These are phyloP conservation scores for Sclerotiophoma versabilis DNA, from an alignment of 2,329 filamentous ascomycete species.

Conservation along the genomic window DNA sequence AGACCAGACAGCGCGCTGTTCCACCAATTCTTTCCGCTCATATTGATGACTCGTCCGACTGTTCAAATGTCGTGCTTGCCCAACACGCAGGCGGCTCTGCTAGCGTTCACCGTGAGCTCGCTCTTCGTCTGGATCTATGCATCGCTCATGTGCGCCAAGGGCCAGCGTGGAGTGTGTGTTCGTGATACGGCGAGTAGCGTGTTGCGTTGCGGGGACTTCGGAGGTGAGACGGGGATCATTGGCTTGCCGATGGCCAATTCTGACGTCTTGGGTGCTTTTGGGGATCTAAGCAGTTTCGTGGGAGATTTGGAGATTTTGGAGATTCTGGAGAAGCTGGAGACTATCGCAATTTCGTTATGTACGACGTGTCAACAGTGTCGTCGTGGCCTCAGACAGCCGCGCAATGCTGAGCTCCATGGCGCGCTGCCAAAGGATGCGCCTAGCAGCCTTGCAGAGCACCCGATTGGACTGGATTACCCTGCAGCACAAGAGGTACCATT, in stretches of 20 bases:
- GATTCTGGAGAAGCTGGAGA: background rate
- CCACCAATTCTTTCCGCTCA: constrained; percentile 45
- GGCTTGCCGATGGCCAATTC: background rate
- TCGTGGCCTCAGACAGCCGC: constrained; percentile 27
- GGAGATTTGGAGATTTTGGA: background rate
- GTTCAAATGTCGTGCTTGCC: background rate
- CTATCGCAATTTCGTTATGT: background rate
- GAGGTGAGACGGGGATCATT: constrained; percentile 18
- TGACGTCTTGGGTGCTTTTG: background rate
- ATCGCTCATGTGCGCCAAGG: constrained; percentile 39
- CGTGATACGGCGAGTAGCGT: constrained; percentile 33
- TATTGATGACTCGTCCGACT: constrained; percentile 12
- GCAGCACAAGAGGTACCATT: background rate
- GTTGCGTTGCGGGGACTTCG: constrained; percentile 32
- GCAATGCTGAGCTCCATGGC: constrained; percentile 22
- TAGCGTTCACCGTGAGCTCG: constrained; percentile 40
- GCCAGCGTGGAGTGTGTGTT: constrained; percentile 34
- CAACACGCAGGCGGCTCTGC: constrained; percentile 14
- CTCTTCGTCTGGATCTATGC: constrained; percentile 39
- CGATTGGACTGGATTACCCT: constrained; percentile 7
- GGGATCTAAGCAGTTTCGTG: background rate
- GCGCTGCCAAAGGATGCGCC: constrained; percentile 12
- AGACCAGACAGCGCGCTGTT: constrained; percentile 90
- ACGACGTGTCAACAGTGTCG: constrained; percentile 11
- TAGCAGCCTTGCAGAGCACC: constrained; percentile 11